Percentiles rank a stretch among this genome's conserved stretches.
Conservation (phyloP, 129 eudicot genomes). For the Centaurea solstitialis region DNA sequence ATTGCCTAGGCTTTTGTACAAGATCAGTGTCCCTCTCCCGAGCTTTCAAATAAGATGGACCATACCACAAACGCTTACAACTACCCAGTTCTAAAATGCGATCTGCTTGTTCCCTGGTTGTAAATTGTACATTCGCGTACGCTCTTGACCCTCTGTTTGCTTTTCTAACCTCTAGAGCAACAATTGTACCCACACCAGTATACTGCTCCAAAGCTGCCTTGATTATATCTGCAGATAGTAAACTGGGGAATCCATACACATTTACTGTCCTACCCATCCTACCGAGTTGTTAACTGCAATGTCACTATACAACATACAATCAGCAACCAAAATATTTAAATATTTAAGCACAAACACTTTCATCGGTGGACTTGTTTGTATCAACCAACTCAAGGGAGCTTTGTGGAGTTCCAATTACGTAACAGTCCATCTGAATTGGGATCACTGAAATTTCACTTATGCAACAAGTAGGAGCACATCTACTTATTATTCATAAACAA, state of each 20-base stretch:
- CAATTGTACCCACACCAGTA: slow-evolving; percentile 62
- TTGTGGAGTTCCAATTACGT: background rate
- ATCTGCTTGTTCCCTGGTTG: slow-evolving; percentile 34
- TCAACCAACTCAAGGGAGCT: background rate
- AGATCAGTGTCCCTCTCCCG: slow-evolving; percentile 46
- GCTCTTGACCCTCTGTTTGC: slow-evolving; percentile 44
- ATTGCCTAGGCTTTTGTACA: slow-evolving; percentile 43
- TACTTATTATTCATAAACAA: background rate
- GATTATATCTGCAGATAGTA: slow-evolving; percentile 46
- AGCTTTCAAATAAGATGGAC: slow-evolving; percentile 50
- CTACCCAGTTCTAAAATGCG: slow-evolving; percentile 31
- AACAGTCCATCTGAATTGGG: background rate
- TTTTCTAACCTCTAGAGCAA: slow-evolving; percentile 61
- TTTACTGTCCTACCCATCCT: slow-evolving; percentile 81
- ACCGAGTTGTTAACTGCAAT: slow-evolving; percentile 27
- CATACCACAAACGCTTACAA: slow-evolving; percentile 35
- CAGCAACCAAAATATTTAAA: background rate
- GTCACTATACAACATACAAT: slow-evolving; percentile 5
- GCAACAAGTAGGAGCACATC: background rate
- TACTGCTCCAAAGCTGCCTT: slow-evolving; percentile 41
- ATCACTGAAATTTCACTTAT: background rate
- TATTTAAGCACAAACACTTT: background rate
- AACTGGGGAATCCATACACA: slow-evolving; percentile 56
- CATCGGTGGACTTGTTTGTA: background rate
- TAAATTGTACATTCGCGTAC: slow-evolving; percentile 69